phyloP scores from a whole-genome alignment of 768 basidiomycete genomes.

The Hericium erinaceus region DNA sequence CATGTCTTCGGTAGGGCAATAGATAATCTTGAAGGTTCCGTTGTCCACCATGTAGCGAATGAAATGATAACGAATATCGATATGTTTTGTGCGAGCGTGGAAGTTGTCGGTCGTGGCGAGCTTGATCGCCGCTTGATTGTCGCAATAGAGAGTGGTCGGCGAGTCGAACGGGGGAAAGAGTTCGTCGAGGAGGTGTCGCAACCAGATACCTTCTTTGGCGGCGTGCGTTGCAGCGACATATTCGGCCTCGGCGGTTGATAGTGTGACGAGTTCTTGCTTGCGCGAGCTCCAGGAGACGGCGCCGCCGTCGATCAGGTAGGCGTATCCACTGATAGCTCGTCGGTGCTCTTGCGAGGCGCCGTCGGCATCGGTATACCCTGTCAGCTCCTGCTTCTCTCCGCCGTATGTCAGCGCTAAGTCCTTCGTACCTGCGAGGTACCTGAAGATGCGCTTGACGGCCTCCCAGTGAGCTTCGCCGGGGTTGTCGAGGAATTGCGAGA shows the following conservation, averaged over 20 bases:
- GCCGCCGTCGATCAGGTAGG: slow-evolving; percentile 24
- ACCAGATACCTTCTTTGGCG: not conserved
- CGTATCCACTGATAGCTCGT: slow-evolving; percentile 22
- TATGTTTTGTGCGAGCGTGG: not conserved
- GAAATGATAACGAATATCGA: not conserved
- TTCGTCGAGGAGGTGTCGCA: not conserved
- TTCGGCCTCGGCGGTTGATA: slow-evolving; percentile 35
- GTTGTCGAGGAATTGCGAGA: slow-evolving; percentile 26
- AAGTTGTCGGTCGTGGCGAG: not conserved
- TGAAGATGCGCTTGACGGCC: slow-evolving; percentile 28
- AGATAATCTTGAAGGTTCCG: not conserved
- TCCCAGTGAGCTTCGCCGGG: slow-evolving; percentile 27
- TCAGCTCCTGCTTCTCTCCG: not conserved
- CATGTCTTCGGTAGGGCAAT: not conserved
- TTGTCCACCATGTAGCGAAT: not conserved
- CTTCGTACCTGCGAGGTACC: slow-evolving; percentile 29
- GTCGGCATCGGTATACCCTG: slow-evolving; percentile 21
- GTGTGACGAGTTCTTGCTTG: slow-evolving; percentile 29
- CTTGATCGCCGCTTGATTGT: not conserved
- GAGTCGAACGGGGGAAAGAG: not conserved
- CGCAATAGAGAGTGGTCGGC: not conserved
- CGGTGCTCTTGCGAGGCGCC: slow-evolving; percentile 17
- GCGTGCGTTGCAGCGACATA: slow-evolving; percentile 24
- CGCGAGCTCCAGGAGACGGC: slow-evolving; percentile 31
- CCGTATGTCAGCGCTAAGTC: slow-evolving; percentile 16